Evolutionary conservation across 441 rosid species (phyloP), one percentile per base, ranked within the genome.

Genomic region (Euphorbia corollata): DNA sequence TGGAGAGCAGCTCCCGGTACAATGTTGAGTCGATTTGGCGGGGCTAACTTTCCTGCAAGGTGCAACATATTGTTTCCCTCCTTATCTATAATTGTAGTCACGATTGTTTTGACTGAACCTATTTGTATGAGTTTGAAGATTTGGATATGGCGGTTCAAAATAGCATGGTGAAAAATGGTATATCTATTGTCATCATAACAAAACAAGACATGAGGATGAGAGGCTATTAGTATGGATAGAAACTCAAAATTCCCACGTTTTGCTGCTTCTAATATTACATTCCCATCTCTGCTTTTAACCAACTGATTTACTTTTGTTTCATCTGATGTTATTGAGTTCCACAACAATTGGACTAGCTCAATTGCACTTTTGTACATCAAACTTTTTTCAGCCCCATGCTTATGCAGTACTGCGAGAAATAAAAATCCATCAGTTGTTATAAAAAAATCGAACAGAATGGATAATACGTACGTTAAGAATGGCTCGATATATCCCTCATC

Each of bases 1-100:
- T 83, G 81, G 23, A 83, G 75, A 24, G 83, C 85, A 55, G 85
- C 79, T 34, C 85, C 83, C 2, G 83, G 71, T n/a, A 74, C 79
- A 6, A 68, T 56, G 0, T 65, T 47, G 20, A 76, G 72, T 19
- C 77, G 59, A 71, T 68, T 58, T 3, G 23, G n/a, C 9, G 78
- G 75, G 3, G 58, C 11, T 22, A 54, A 54, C 58, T 54, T 54
- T 54, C 24, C 58, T 2, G 58, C 58, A 2, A 54, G 27, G 19
- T 54, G 58, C 58, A 54, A 22, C 58, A 54, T 54, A 22, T 54
- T 54, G 8, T 54, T 70, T 3, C 51, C 36, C 0, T 61, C 8
- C 0, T 45, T 27, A 39, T 80, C 86, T 53, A 16, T 75, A 51
- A 20, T 60, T 6, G 66, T 43, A 8, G 73, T 71, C 23, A 80